Evolutionary conservation across 106 monocot genomes (phyloP).

Genomic region (Acorus gramineus): DNA sequence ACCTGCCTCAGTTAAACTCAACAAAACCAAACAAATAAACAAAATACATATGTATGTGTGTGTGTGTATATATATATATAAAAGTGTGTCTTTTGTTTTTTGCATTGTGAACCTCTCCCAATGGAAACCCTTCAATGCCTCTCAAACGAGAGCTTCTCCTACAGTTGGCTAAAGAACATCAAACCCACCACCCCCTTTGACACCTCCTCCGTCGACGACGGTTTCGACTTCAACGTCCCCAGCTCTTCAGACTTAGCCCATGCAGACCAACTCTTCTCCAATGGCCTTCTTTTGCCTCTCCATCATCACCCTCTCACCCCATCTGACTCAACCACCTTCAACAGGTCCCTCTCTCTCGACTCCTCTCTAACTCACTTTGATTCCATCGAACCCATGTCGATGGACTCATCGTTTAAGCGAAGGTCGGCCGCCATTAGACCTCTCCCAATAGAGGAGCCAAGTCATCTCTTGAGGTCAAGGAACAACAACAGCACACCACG

Average conservation of each 20-base stretch:
- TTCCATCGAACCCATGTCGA: too few relatives aligned
- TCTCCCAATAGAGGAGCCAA: neutral
- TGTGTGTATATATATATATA: too few relatives aligned
- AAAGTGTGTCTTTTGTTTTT: too few relatives aligned
- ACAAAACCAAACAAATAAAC: too few relatives aligned
- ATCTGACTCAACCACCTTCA: neutral
- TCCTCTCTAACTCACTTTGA: too few relatives aligned
- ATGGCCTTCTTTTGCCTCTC: constrained; percentile 11
- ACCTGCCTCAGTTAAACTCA: too few relatives aligned
- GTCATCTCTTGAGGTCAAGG: neutral
- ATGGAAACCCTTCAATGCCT: constrained; percentile 31
- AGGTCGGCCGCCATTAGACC: too few relatives aligned
- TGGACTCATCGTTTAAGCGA: neutral
- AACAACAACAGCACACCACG: neutral
- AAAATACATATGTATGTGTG: too few relatives aligned
- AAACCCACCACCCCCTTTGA: constrained; percentile 10
- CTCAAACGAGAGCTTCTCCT: constrained; percentile 43
- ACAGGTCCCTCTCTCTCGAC: neutral
- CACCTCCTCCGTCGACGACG: constrained; percentile 42
- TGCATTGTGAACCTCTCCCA: neutral
- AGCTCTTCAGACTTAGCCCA: neutral
- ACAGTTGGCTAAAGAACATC: constrained; percentile 27
- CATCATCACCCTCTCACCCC: neutral
- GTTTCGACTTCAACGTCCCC: constrained; percentile 15
- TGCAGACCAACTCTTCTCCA: constrained; percentile 17